Base-by-base conservation (phyloP, 192 early-diverging fungal species). In the Pecoramyces ruminantium region DNA sequence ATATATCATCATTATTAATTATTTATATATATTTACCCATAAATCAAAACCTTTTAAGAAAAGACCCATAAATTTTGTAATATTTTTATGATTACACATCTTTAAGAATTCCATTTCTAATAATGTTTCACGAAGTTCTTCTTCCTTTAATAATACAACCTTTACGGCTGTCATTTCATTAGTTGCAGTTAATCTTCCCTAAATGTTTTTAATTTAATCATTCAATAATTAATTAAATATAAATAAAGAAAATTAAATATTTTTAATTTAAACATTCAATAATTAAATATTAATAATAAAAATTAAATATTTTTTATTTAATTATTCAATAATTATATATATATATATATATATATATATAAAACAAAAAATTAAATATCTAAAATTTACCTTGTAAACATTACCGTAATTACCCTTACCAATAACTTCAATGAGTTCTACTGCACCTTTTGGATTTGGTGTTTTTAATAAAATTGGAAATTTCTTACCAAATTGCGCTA, bases 351-450 rank as follows among this genome's bases (percentile, higher is more conserved):
- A n/a, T n/a, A n/a, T n/a, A n/a, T n/a, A 34, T 34, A 39, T 14
- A 13, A 39, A 39, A 14, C 13, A 14, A 8, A 39, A 13, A 13
- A 39, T 39, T 39, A 13, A 14, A 14, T 8, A 1, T 14, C 13
- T 39, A 13, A 39, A 15, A 67, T n/a, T 67, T 67, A 90, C 90
- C 87, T 86, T 86, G 82, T 91, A 91, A 28, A 91, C 91, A 81
- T 91, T 89, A 58, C 91, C 91, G 83, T 92, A 92, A 83, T 92
- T 92, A 77, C 91, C 91, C 84, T 92, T 92, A 25, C 91, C 91
- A 80, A 92, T 89, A 27, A 89, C 89, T 81, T 92, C 91, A 39
- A 92, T 80, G 79, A 92, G 85, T 82, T 92, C 90, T 17, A 92
- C 91, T 79, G 90, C 86, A 9, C 89, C 90, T 38, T 88, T 81